Percentiles rank a stretch among this genome's conserved stretches.
Evolutionary conservation across 108 stramenopile species (phyloP).

Genomic region (Pseudonitzschia pungens): DNA sequence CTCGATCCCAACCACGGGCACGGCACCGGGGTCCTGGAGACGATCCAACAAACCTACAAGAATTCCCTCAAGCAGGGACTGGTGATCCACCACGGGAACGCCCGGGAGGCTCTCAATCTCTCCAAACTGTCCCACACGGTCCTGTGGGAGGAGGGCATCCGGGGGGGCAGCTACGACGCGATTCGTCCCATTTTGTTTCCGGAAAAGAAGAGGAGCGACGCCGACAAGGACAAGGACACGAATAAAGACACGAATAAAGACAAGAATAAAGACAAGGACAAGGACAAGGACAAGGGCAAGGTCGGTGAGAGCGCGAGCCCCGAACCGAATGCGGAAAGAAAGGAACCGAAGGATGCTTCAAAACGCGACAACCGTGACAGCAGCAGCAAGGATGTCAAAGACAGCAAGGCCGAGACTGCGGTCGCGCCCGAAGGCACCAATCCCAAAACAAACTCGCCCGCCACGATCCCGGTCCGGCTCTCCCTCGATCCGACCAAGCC

Average conservation of each 20-base stretch:
- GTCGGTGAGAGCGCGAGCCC: no score
- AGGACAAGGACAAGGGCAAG: no score
- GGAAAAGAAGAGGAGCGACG: neutral
- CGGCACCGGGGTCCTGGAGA: slow-evolving; percentile 31
- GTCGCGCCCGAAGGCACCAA: neutral
- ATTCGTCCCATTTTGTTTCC: neutral
- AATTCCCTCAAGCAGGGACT: slow-evolving; percentile 86
- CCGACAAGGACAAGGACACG: neutral
- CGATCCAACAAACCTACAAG: slow-evolving; percentile 51
- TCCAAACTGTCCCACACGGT: slow-evolving; percentile 60
- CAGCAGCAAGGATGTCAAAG: neutral
- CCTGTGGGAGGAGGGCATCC: slow-evolving; percentile 73
- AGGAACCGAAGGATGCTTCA: no score
- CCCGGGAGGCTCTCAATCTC: slow-evolving; percentile 68
- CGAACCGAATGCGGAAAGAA: no score
- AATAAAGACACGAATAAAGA: neutral
- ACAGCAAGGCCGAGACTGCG: neutral
- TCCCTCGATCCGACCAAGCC: slow-evolving; percentile 49
- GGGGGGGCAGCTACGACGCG: slow-evolving; percentile 31
- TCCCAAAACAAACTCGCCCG: neutral
- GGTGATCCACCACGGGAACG: slow-evolving; percentile 60
- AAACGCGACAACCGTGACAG: neutral
- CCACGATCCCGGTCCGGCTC: slow-evolving; percentile 68
- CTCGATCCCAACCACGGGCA: slow-evolving; percentile 10
- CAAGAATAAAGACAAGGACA: no score